These are phyloP conservation scores for Phtheirospermum japonicum DNA, from an alignment of 257 asterid species.

Conservation along the genomic window DNA sequence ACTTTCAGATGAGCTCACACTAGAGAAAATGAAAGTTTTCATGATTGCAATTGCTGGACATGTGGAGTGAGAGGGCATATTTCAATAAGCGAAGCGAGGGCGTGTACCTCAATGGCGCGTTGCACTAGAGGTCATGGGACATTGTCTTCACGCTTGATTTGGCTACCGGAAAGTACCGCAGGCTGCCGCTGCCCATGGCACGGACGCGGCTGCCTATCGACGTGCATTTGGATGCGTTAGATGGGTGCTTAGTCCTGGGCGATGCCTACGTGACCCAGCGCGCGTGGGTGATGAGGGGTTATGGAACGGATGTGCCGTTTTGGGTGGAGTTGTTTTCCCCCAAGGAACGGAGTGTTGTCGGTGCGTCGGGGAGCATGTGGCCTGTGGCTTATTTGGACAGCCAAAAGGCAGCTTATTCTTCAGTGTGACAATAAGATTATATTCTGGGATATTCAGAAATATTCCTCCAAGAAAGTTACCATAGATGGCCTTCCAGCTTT, in stretches of 20 bases:
- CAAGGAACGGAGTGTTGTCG: neutral
- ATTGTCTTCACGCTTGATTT: constrained; percentile 5
- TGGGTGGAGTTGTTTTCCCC: neutral
- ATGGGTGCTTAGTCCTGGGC: constrained; percentile 20
- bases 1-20: no score
- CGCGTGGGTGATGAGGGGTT: neutral
- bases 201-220: no score
- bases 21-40: no score
- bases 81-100: neutral
- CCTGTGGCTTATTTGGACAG: neutral
- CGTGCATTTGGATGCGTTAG: neutral
- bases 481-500: neutral
- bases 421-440: neutral
- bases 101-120: constrained; percentile 8
- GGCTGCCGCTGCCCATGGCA: neutral
- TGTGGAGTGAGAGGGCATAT: no score
- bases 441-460: neutral
- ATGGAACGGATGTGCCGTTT: no score
- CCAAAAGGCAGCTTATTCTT: neutral
- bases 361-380: neutral
- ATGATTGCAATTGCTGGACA: no score
- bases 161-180: constrained; percentile 8
- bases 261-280: neutral
- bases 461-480: neutral
- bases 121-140: neutral